Evolutionary conservation across 1,139 yeast genomes (phyloP).

Genomic region (Saccharomyces hybrid): DNA sequence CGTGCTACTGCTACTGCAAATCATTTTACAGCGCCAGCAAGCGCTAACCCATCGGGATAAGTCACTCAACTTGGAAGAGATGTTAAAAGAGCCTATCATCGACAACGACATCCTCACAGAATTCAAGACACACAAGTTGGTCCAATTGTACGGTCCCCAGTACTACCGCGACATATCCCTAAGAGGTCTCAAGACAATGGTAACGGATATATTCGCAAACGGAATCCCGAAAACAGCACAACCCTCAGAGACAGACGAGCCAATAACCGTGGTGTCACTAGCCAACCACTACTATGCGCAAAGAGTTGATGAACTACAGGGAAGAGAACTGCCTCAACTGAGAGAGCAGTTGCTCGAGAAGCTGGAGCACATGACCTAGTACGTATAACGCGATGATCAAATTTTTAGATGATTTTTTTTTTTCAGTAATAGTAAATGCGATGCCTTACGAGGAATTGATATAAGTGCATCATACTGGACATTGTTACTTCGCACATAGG

Average conservation of each 20-base stretch:
- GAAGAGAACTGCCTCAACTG: slow-evolving; percentile 20
- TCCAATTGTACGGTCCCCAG: slow-evolving; percentile 22
- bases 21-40: slow-evolving; percentile 26
- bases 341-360: background rate
- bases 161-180: slow-evolving; percentile 13
- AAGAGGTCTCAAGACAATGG: slow-evolving; percentile 18
- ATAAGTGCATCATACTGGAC: too few relatives aligned
- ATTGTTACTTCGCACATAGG: too few relatives aligned
- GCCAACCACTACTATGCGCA: slow-evolving; percentile 26
- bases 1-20: slow-evolving; percentile 23
- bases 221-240: slow-evolving; percentile 10
- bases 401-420: slow-evolving; percentile 2
- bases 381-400: slow-evolving; percentile 3
- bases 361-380: background rate
- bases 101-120: slow-evolving; percentile 19
- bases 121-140: slow-evolving; percentile 22
- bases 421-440: slow-evolving; percentile 1
- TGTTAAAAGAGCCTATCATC: slow-evolving; percentile 24
- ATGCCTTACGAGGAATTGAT: slow-evolving; percentile 1
- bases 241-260: slow-evolving; percentile 5
- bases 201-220: slow-evolving; percentile 18
- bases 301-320: slow-evolving; percentile 22
- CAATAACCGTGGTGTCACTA: slow-evolving; percentile 18
- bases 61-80: slow-evolving; percentile 12
- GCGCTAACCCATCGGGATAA: slow-evolving; percentile 18